Evolutionary conservation across 768 basidiomycete species (phyloP).

Genomic region (Lactarius sanguifluus): DNA sequence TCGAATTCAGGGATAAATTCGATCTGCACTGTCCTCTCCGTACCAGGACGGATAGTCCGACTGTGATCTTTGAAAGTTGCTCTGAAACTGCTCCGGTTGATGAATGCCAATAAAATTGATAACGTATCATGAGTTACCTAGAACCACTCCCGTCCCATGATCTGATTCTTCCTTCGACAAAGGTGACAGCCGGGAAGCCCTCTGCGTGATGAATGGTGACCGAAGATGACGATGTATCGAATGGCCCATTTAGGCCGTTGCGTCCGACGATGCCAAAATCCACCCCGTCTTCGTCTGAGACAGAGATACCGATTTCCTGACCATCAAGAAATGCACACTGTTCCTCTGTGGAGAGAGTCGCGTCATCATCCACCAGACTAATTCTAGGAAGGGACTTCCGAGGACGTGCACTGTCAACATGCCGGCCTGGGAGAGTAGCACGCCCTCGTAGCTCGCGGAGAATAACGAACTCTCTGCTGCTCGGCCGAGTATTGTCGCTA

Average conservation of each 20-base stretch:
- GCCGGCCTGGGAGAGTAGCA: not conserved
- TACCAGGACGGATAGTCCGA: constrained; percentile 14
- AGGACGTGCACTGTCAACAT: not conserved
- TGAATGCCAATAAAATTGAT: not conserved
- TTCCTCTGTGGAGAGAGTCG: not conserved
- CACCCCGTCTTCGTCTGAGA: constrained; percentile 35
- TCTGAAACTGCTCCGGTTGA: constrained; percentile 1
- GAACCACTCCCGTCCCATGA: constrained; percentile 8
- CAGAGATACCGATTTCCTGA: constrained; percentile 46
- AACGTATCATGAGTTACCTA: constrained; percentile 7
- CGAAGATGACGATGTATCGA: constrained; percentile 10
- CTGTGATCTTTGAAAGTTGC: constrained; percentile 9
- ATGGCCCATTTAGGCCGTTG: constrained; percentile 31
- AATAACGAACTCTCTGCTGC: not conserved
- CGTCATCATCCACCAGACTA: not conserved
- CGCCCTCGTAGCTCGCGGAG: constrained; percentile 13
- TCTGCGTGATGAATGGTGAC: constrained; percentile 24
- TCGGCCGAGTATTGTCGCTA: not conserved
- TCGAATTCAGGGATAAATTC: constrained; percentile 17
- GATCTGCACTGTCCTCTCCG: constrained; percentile 2
- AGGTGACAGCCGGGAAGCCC: constrained; percentile 15
- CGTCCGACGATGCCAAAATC: constrained; percentile 54
- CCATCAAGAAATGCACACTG: constrained; percentile 40
- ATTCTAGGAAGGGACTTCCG: not conserved
- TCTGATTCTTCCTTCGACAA: constrained; percentile 19